A percentile compares a stretch with the other conserved stretches of the same genome.
Conservation (phyloP, 805 yeast genomes). For the Komagataella pseudopastoris region DNA sequence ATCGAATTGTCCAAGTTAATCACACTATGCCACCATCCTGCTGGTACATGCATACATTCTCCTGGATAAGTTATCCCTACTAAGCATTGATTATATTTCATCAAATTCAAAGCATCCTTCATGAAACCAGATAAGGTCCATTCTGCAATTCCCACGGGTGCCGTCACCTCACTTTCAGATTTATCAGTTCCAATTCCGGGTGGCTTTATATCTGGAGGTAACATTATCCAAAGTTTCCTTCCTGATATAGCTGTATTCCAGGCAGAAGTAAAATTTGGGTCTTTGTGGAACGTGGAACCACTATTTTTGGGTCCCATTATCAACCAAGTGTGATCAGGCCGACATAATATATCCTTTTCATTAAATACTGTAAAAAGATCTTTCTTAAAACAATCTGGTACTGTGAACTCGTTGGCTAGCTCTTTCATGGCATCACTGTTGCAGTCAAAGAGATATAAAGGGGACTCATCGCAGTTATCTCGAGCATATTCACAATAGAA, state of each 20-base stretch:
- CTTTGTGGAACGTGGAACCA: constrained; percentile 88
- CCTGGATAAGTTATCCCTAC: constrained; percentile 72
- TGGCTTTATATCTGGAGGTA: constrained; percentile 64
- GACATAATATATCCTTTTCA: constrained; percentile 22
- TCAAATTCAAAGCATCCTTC: constrained; percentile 47
- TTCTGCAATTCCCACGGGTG: constrained; percentile 88
- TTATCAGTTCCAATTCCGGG: constrained; percentile 76
- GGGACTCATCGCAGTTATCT: constrained; percentile 65
- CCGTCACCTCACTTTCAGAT: constrained; percentile 77
- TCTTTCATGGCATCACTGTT: constrained; percentile 51
- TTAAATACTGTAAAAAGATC: constrained; percentile 53
- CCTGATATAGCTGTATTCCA: constrained; percentile 80
- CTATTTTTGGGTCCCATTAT: constrained; percentile 73
- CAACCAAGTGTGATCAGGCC: constrained; percentile 92
- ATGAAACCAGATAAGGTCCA: constrained; percentile 80
- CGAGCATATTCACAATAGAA: constrained; percentile 49
- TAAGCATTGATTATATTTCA: constrained; percentile 29
- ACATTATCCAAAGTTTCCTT: constrained; percentile 76
- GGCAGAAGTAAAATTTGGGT: constrained; percentile 82
- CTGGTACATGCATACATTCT: constrained; percentile 79
- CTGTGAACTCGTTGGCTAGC: constrained; percentile 35
- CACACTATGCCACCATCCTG: constrained; percentile 97
- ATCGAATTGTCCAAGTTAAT: constrained; percentile 75
- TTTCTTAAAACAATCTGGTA: constrained; percentile 38
- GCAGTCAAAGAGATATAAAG: constrained; percentile 79